Percentiles rank a stretch among this genome's conserved stretches.
These are phyloP conservation scores for Fonsecaea nubica DNA, from an alignment of 2,329 filamentous ascomycete genomes.

Conservation along the genomic window DNA sequence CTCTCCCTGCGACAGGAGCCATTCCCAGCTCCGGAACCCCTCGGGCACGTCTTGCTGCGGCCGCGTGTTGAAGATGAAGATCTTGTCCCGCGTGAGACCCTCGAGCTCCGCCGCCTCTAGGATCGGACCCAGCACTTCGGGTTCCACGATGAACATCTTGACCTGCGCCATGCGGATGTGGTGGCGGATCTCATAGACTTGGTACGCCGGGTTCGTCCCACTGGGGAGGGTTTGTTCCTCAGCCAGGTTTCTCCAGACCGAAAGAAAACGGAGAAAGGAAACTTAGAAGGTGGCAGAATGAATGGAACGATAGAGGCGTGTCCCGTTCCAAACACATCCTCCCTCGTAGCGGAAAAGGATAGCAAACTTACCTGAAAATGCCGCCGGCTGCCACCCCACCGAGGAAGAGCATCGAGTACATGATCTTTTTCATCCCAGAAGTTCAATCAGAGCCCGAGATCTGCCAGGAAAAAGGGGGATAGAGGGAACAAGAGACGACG, in stretches of 20 bases:
- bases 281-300: too few species aligned
- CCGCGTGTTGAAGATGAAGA: slow-evolving; percentile 25
- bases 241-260: neutral
- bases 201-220: slow-evolving; percentile 59
- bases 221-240: neutral
- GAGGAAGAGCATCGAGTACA: slow-evolving; percentile 50
- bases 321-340: too few species aligned
- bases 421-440: slow-evolving; percentile 25
- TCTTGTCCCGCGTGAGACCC: slow-evolving; percentile 10
- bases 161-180: slow-evolving; percentile 53
- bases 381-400: slow-evolving; percentile 55
- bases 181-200: slow-evolving; percentile 55
- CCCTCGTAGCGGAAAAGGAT: too few species aligned
- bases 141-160: slow-evolving; percentile 54
- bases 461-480: neutral
- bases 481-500: neutral
- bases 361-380: slow-evolving; percentile 48
- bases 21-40: slow-evolving; percentile 19
- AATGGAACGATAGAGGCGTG: too few species aligned
- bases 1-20: slow-evolving; percentile 23
- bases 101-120: slow-evolving; percentile 17
- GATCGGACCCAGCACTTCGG: slow-evolving; percentile 38
- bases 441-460: neutral
- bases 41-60: neutral
- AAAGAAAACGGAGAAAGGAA: neutral